Evolutionary conservation across 192 early-diverging fungal genomes (phyloP).

Genomic region (Coemansia sp.): DNA sequence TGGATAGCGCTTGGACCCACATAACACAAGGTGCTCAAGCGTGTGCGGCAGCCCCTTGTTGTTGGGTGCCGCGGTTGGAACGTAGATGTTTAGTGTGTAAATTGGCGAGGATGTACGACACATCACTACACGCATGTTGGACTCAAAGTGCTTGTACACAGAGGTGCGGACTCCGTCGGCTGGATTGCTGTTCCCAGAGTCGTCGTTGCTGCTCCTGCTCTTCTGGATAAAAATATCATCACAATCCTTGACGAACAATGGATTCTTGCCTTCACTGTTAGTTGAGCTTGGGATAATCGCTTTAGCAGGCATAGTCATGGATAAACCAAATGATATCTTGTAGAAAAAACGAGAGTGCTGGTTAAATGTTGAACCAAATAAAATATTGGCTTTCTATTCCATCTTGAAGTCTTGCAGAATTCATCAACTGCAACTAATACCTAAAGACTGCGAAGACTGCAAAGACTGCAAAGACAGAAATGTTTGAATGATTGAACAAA

Average conservation of each 20-base stretch:
- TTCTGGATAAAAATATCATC: slow-evolving; percentile 29
- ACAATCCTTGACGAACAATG: slow-evolving; percentile 33
- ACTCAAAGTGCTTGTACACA: slow-evolving; percentile 55
- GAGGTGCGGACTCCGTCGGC: slow-evolving; percentile 29
- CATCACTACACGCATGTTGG: slow-evolving; percentile 63
- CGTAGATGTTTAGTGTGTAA: slow-evolving; percentile 65
- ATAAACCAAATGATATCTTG: background rate
- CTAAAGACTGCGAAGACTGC: too few species aligned
- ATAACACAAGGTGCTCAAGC: slow-evolving; percentile 81
- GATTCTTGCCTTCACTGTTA: background rate
- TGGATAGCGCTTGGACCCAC: slow-evolving; percentile 69
- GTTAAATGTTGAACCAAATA: too few species aligned
- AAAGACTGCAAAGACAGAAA: too few species aligned
- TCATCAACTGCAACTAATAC: too few species aligned
- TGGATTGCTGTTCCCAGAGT: background rate
- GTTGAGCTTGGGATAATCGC: background rate
- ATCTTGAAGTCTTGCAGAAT: too few species aligned
- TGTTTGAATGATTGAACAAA: too few species aligned
- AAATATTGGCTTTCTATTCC: too few species aligned
- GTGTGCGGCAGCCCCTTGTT: slow-evolving; percentile 82
- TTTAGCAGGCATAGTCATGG: background rate
- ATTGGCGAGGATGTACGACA: slow-evolving; percentile 66
- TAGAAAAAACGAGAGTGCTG: too few species aligned
- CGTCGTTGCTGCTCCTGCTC: background rate
- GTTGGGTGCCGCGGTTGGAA: slow-evolving; percentile 68